phyloP scores from a whole-genome alignment of 441 rosid genomes.

The Jatropha podagrica region DNA sequence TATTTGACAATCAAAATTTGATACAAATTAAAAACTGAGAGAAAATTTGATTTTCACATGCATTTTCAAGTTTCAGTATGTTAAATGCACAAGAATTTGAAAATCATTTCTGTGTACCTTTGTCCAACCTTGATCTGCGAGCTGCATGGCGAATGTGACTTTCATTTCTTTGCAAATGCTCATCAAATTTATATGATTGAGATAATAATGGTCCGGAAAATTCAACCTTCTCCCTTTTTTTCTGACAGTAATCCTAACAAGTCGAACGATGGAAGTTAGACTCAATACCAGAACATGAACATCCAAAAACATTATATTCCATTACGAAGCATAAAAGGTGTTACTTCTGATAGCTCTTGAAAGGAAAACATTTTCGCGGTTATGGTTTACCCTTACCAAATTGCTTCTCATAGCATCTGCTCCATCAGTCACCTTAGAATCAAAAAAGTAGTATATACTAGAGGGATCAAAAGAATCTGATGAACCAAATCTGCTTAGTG shows the following conservation, averaged over 20 bases:
- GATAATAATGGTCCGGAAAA: conserved; percentile 58
- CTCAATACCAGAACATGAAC: background rate
- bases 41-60: background rate
- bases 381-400: conserved; percentile 31
- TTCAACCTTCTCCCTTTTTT: conserved; percentile 26
- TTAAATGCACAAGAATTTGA: background rate
- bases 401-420: conserved; percentile 28
- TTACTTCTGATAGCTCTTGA: background rate
- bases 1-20: too few species aligned
- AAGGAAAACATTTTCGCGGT: background rate
- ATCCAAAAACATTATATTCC: background rate
- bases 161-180: conserved; percentile 59
- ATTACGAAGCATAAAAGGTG: background rate
- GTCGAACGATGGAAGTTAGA: background rate
- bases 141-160: conserved; percentile 57
- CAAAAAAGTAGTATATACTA: conserved; percentile 29
- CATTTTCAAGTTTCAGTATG: background rate
- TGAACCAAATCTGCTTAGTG: conserved; percentile 21
- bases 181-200: conserved; percentile 51
- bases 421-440: conserved; percentile 28
- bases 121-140: conserved; percentile 48
- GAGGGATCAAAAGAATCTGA: conserved; percentile 40
- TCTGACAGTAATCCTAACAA: conserved; percentile 27
- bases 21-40: too few species aligned
- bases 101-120: conserved; percentile 31